Base-by-base conservation (phyloP, 495 filamentous ascomycete species). In the Choiromyces venosus region DNA sequence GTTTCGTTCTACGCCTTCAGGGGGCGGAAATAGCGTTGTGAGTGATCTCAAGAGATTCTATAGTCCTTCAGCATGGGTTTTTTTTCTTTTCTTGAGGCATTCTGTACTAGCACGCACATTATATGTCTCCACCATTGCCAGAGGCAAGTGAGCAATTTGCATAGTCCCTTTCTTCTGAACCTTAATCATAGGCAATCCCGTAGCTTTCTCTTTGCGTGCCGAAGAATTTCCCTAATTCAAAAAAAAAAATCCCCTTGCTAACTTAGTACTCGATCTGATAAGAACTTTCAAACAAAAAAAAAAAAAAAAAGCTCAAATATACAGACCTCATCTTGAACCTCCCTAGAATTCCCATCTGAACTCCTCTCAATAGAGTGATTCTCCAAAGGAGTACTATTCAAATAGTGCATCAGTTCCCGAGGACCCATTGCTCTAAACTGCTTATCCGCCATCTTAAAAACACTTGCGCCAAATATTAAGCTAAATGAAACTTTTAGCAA, bases 151-250 rank as follows among this genome's bases (percentile, higher is more conserved):
- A 39, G 70, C 40, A 9, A 52, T 66, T 67, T 76, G 42, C 6
- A 36, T 39, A 38, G 74, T 75, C n/a, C 74, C 74, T 65, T 75
- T 76, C 37, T 75, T 76, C 67, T 76, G 72, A 39, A 69, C 56
- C 21, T 71, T 76, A 70, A 76, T 70, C 16, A 37, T 52, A 37
- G 56, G 29, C 19, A 44, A n/a, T 8, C n/a, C 40, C 16, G 40
- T 35, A 33, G 69, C 40, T 25, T 35, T 66, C 61, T 19, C 61
- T 61, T 33, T 61, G 52, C 52, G 52, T 33, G 12, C 33, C 25
- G 52, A 61, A 12, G 25, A 29, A 61, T 33, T 61, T 61, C 18
- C 52, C 52, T 61, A 33, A 61, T 33, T n/a, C n/a, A n/a, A 33
- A 29, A 61, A 29, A 25, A 29, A 33, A 61, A 33, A 33, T n/a